Conservation (phyloP, 2,329 filamentous ascomycete species). For the Penicillium sp. region DNA sequence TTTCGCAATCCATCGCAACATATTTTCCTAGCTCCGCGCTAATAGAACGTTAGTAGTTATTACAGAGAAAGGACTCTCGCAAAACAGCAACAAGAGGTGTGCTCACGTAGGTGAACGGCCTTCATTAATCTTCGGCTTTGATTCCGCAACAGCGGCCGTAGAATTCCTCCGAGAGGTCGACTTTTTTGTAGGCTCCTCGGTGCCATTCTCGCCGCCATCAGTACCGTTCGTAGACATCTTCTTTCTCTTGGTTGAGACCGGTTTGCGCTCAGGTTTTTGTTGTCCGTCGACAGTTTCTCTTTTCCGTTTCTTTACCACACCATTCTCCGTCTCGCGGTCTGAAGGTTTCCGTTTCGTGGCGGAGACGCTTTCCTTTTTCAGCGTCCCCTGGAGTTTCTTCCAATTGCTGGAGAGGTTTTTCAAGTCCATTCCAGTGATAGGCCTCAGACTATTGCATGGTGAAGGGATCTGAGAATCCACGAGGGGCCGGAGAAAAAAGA, state of each 20-base stretch:
- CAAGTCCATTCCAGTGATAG: constrained; percentile 35
- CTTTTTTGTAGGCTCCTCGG: no score
- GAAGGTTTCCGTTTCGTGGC: constrained; percentile 29
- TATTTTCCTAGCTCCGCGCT: constrained; percentile 74
- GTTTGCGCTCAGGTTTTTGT: no score
- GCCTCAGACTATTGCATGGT: no score
- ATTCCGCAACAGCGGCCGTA: no score
- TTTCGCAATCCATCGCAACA: constrained; percentile 89
- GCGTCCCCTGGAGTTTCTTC: constrained; percentile 43
- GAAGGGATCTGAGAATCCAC: no score
- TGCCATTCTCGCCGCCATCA: constrained; percentile 35
- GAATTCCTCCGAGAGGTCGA: no score
- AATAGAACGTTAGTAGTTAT: constrained; percentile 23
- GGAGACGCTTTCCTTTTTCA: constrained; percentile 33
- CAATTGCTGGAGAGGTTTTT: constrained; percentile 43
- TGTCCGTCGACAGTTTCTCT: no score
- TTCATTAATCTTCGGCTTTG: no score
- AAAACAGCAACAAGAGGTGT: no score
- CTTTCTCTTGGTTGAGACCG: no score
- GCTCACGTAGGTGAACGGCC: constrained; percentile 47
- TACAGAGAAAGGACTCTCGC: neutral
- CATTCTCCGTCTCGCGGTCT: constrained; percentile 25
- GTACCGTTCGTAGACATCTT: no score
- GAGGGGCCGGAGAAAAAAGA: no score
- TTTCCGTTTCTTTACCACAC: constrained; percentile 29